These are phyloP conservation scores for Fusarium globosum DNA, from an alignment of 2,329 filamentous ascomycete species.

Conservation along the genomic window DNA sequence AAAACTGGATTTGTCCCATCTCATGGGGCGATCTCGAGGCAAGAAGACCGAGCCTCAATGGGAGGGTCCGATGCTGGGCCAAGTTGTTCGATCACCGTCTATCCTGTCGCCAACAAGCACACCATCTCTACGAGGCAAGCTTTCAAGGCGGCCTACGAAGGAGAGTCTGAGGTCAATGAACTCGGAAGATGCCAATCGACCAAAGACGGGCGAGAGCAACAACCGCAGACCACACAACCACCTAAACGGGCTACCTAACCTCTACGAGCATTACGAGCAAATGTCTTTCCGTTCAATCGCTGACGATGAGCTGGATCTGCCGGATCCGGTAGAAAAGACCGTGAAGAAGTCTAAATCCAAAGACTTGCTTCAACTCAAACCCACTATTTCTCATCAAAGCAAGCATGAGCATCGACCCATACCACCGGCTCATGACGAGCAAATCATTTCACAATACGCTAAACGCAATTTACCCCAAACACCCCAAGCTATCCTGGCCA, in stretches of 20 bases:
- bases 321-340: slow-evolving; percentile 24
- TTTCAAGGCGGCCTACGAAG: slow-evolving; percentile 52
- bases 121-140: slow-evolving; percentile 42
- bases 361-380: slow-evolving; percentile 26
- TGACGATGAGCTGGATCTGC: slow-evolving; percentile 36
- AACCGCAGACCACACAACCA: slow-evolving; percentile 39
- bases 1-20: slow-evolving; percentile 60
- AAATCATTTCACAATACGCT: slow-evolving; percentile 43
- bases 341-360: slow-evolving; percentile 21
- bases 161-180: slow-evolving; percentile 48
- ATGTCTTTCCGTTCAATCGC: slow-evolving; percentile 61
- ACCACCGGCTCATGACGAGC: slow-evolving; percentile 32
- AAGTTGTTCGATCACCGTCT: slow-evolving; percentile 57
- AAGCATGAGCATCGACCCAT: slow-evolving; percentile 31
- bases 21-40: slow-evolving; percentile 51
- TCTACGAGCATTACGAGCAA: slow-evolving; percentile 70
- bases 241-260: slow-evolving; percentile 58
- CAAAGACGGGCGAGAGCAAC: slow-evolving; percentile 44
- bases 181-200: slow-evolving; percentile 36
- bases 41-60: slow-evolving; percentile 49
- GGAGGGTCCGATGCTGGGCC: slow-evolving; percentile 50
- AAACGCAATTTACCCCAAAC: slow-evolving; percentile 41
- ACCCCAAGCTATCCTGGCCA: slow-evolving; percentile 32
- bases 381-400: slow-evolving; percentile 4
- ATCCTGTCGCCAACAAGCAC: slow-evolving; percentile 53